Evolutionary conservation across 2,329 filamentous ascomycete genomes (phyloP), one percentile per base, ranked within the genome.

Genomic region (Ophiobolus disseminans): DNA sequence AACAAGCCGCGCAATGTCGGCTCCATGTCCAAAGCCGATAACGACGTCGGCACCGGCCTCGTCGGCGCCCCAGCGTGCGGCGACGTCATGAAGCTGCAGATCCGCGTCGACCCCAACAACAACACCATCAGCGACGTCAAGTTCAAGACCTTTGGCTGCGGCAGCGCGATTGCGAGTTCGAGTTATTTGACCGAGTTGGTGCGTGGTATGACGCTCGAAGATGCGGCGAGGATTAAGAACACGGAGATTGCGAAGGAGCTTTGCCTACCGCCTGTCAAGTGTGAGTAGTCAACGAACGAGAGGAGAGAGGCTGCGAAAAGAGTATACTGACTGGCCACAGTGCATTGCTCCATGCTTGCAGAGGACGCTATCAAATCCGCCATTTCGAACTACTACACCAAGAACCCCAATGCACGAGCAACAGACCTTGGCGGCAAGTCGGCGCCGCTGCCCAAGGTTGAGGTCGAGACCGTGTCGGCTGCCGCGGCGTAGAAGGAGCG

Each of bases 191-290:
- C 94, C 7, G 91, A 96, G 76, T 80, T 99, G 51, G 92, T 99
- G 56, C 85, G 91, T 57, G 94, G 94, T 53, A 99, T 97, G 93
- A 96, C 88, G 11, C 77, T 99, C 60, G 94, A 99, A 65, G 91
- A 99, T 73, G 94, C 95, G 25, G 86, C 87, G 45, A 88, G 89
- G 78, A 90, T 99, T 65, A 88, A 91, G 79, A 99, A 99, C 78
- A 96, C 93, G 3, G 92, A 99, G 77, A 99, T 99, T 71, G 94
- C 94, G 28, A 95, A 96, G 81, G 95, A 99, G 78, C 81, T 97
- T 48, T 94, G 90, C 70, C 76, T 94, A 68, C 91, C 90, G 26
- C 90, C 91, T 53, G 90, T 96, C 40, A 96, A 95, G 79, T 76
- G 89, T 91, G 78, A 76, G 87, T 85, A 37, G 17, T 28, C 19